These are phyloP conservation scores for Yamadazyma paraphyllophila DNA, from an alignment of 805 yeast genomes.

Conservation along the genomic window DNA sequence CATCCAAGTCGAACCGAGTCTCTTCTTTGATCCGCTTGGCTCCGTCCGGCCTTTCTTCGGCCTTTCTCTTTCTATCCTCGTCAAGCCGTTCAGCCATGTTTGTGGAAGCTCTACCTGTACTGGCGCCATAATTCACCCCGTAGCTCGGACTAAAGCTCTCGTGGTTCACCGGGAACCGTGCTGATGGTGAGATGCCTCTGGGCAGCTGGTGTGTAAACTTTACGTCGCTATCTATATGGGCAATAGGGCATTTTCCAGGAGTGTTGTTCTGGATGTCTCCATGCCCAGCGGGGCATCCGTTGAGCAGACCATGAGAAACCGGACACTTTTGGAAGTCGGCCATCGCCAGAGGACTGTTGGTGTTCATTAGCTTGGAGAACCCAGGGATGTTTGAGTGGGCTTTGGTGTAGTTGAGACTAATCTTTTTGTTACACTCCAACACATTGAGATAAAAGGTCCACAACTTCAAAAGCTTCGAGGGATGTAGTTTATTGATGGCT, in stretches of 20 bases:
- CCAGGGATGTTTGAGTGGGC: constrained; percentile 31
- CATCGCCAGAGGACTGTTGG: background rate
- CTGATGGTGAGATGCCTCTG: background rate
- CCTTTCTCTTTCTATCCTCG: background rate
- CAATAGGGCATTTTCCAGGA: constrained; percentile 32
- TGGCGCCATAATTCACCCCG: too few species aligned
- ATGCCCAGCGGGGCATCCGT: constrained; percentile 17
- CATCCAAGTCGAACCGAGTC: background rate
- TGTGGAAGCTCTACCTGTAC: too few species aligned
- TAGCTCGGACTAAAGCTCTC: background rate
- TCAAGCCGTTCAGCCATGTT: too few species aligned
- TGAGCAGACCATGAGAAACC: constrained; percentile 1
- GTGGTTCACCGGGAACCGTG: background rate
- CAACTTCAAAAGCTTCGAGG: constrained; percentile 8
- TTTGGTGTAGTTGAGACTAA: constrained; percentile 31
- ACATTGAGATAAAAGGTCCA: constrained; percentile 43
- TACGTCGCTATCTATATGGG: constrained; percentile 17
- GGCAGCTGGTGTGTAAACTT: background rate
- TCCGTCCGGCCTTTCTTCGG: background rate
- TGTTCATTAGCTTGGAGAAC: constrained; percentile 13
- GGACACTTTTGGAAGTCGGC: constrained; percentile 14
- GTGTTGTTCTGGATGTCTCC: constrained; percentile 5
- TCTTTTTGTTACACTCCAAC: constrained; percentile 27
- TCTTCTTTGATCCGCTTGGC: constrained; percentile 1
- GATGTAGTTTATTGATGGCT: constrained; percentile 5